Evolutionary conservation across 2,329 filamentous ascomycete genomes (phyloP).

Genomic region (Chalaropsis ovoidea): DNA sequence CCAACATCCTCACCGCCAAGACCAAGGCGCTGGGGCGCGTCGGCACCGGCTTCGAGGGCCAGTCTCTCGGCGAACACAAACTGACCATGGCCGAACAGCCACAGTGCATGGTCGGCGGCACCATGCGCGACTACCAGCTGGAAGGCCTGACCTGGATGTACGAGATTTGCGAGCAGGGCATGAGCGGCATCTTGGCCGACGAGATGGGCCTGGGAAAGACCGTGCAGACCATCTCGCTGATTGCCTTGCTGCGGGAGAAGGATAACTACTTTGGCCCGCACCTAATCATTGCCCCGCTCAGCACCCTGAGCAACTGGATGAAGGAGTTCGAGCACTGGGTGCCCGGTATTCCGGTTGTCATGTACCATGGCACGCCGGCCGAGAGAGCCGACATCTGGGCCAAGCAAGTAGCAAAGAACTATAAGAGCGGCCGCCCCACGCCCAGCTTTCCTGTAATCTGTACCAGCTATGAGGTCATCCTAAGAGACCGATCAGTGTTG

Average conservation of each 20-base stretch:
- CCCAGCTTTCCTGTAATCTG: slow-evolving; percentile 77
- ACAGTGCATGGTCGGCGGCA: slow-evolving; percentile 70
- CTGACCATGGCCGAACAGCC: slow-evolving; percentile 78
- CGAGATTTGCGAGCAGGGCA: slow-evolving; percentile 65
- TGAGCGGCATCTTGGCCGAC: slow-evolving; percentile 84
- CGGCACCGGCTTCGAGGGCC: slow-evolving; percentile 50
- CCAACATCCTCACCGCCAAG: slow-evolving; percentile 53
- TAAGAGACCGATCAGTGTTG: slow-evolving; percentile 75
- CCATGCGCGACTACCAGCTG: slow-evolving; percentile 88
- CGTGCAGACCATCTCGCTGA: slow-evolving; percentile 77
- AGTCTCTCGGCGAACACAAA: slow-evolving; percentile 52
- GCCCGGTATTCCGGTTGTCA: slow-evolving; percentile 72
- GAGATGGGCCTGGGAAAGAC: slow-evolving; percentile 94
- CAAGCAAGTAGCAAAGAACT: slow-evolving; percentile 58
- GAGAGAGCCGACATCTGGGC: slow-evolving; percentile 67
- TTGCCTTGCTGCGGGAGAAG: slow-evolving; percentile 78
- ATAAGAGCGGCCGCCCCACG: slow-evolving; percentile 42
- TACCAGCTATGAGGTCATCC: slow-evolving; percentile 92
- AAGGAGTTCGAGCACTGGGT: slow-evolving; percentile 89
- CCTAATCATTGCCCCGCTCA: slow-evolving; percentile 79
- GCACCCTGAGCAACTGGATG: slow-evolving; percentile 91
- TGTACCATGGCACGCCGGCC: slow-evolving; percentile 79
- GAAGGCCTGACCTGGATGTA: slow-evolving; percentile 95
- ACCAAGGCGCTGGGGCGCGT: slow-evolving; percentile 53
- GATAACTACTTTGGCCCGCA: slow-evolving; percentile 78